These are phyloP conservation scores for Daldinia loculata DNA, from an alignment of 495 filamentous ascomycete species.

Conservation along the genomic window DNA sequence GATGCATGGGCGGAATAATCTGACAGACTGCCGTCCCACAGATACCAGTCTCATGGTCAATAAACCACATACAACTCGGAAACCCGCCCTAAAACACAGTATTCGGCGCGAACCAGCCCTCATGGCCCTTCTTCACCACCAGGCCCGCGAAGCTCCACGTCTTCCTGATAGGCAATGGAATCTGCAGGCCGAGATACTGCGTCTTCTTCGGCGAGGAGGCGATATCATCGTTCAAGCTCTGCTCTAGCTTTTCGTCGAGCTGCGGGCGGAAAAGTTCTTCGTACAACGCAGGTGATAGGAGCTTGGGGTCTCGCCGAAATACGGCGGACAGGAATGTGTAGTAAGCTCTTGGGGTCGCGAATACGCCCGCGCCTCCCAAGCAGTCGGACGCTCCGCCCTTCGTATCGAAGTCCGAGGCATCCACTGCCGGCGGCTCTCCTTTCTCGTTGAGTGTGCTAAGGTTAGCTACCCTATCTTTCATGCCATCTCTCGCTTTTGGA, in stretches of 20 bases:
- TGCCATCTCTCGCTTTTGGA: conserved; percentile 30
- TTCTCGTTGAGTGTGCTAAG: conserved; percentile 40
- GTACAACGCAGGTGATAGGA: conserved; percentile 55
- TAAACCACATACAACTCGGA: conserved; percentile 30
- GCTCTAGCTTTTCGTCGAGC: conserved; percentile 46
- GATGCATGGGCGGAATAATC: conserved; percentile 28
- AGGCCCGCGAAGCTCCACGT: conserved; percentile 33
- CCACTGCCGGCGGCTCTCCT: conserved; percentile 28
- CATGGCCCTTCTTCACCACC: conserved; percentile 43
- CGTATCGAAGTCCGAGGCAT: conserved; percentile 27
- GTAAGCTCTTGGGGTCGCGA: conserved; percentile 56
- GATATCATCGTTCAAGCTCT: conserved; percentile 29
- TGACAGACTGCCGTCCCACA: conserved; percentile 32
- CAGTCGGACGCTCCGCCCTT: conserved; percentile 45
- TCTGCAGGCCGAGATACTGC: conserved; percentile 20
- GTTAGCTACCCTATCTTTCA: conserved; percentile 40
- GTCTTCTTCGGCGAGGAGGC: not conserved
- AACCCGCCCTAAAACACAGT: conserved; percentile 30
- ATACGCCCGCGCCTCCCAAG: conserved; percentile 65
- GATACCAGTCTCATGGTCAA: conserved; percentile 31
- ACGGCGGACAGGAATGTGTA: conserved; percentile 58
- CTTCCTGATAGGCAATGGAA: conserved; percentile 26
- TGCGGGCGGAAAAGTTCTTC: conserved; percentile 63
- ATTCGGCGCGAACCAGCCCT: conserved; percentile 22
- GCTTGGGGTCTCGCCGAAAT: conserved; percentile 54